phyloP scores from a whole-genome alignment of 768 basidiomycete species.

The Dendrothele bispora region DNA sequence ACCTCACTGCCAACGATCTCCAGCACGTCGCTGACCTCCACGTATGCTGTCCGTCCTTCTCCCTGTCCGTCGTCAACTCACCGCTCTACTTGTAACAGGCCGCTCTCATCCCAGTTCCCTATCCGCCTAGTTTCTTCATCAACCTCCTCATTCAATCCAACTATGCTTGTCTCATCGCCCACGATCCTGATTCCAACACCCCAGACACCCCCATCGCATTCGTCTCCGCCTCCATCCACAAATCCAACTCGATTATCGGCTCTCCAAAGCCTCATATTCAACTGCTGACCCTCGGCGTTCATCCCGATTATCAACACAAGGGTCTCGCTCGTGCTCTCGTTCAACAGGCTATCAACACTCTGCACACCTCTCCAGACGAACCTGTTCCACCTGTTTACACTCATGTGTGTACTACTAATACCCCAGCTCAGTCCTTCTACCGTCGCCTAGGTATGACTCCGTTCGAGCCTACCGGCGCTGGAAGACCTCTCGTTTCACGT shows the following conservation, averaged over 20 bases:
- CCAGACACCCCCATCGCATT: constrained; percentile 40
- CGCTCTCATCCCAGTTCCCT: constrained; percentile 36
- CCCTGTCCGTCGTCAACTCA: constrained; percentile 9
- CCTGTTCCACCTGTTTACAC: constrained; percentile 35
- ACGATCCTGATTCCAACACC: constrained; percentile 21
- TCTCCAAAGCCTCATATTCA: constrained; percentile 35
- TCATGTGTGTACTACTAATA: constrained; percentile 45
- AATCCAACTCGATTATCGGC: constrained; percentile 16
- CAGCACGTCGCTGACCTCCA: constrained; percentile 29
- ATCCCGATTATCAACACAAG: constrained; percentile 40
- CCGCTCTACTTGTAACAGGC: constrained; percentile 21
- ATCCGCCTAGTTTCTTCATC: constrained; percentile 44
- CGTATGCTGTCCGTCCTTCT: constrained; percentile 31
- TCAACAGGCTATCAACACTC: constrained; percentile 25
- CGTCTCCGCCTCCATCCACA: constrained; percentile 38
- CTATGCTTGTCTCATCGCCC: constrained; percentile 42
- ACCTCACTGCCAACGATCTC: constrained; percentile 1
- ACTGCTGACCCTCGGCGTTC: constrained; percentile 54
- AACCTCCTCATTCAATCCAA: constrained; percentile 44
- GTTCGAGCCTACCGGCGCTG: neutral
- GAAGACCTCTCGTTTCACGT: constrained; percentile 6
- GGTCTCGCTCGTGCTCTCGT: constrained; percentile 47
- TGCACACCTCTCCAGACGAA: constrained; percentile 16
- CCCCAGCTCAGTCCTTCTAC: constrained; percentile 41
- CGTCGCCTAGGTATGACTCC: constrained; percentile 38